Conservation (phyloP, 805 yeast genomes). For the Candida maltosa region DNA sequence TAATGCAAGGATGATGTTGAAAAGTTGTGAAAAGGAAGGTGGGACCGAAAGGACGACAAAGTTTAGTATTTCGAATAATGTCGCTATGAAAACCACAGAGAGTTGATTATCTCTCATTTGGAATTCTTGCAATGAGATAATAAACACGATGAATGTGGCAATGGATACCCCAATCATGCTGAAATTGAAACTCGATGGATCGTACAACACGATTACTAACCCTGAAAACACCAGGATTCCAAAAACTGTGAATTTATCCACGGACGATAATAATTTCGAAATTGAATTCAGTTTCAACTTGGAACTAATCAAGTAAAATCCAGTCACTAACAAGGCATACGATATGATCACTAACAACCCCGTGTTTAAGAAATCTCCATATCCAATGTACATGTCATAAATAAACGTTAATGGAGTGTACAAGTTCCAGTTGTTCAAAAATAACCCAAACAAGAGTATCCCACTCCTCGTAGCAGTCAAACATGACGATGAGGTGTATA, state of each 20-base stretch:
- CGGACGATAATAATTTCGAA: slow-evolving; percentile 2
- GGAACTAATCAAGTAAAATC: slow-evolving; percentile 4
- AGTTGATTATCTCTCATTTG: slow-evolving; percentile 13
- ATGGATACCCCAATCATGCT: slow-evolving; percentile 21
- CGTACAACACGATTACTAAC: background rate
- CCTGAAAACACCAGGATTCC: slow-evolving; percentile 1
- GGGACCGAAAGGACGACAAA: slow-evolving; percentile 15
- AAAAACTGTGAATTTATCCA: slow-evolving; percentile 5
- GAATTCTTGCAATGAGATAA: slow-evolving; percentile 22
- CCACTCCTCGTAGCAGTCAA: slow-evolving; percentile 23
- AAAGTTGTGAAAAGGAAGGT: slow-evolving; percentile 5
- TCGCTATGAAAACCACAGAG: slow-evolving; percentile 15
- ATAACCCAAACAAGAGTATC: slow-evolving; percentile 26
- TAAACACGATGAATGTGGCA: slow-evolving; percentile 21
- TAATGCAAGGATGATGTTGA: slow-evolving; percentile 10
- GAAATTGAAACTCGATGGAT: slow-evolving; percentile 8
- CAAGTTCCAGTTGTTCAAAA: slow-evolving; percentile 25
- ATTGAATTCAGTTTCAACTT: slow-evolving; percentile 2
- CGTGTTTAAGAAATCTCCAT: slow-evolving; percentile 4
- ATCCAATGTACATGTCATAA: slow-evolving; percentile 19
- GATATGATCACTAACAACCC: slow-evolving; percentile 12
- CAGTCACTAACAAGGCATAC: slow-evolving; percentile 8
- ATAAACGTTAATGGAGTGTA: slow-evolving; percentile 26
- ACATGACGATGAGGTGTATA: slow-evolving; percentile 19
- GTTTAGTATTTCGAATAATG: slow-evolving; percentile 16